Evolutionary conservation across 2,329 filamentous ascomycete genomes (phyloP), one percentile per base, ranked within the genome.

Genomic region (Fusarium nisikadoi): DNA sequence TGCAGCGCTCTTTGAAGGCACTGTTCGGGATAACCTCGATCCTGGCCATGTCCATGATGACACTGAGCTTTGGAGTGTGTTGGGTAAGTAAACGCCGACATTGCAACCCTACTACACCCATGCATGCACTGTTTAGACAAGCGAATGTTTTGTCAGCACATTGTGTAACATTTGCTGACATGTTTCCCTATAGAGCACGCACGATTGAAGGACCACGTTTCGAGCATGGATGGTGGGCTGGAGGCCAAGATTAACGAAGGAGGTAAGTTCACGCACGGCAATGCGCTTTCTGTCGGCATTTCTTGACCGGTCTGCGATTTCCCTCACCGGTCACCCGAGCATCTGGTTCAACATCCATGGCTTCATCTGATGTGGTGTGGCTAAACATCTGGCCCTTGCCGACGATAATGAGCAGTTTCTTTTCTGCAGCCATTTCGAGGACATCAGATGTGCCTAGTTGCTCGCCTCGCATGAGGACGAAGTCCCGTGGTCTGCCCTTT

Each of bases 21-120:
- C 93, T 13, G 89, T 99, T 71, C 90, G 96, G 74, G 96, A 99
- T 82, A 99, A 99, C 79, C 88, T 98, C 42, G 96, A 99, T 80
- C 97, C 97, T 29, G 94, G 93, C 33, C 93, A 97, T 80, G 94
- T 97, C 60, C 95, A 97, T 79, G 95, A 98, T 82, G 97, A 99
- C 82, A 97, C 95, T 9, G 96, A 98, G 80, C 86, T 99, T 38
- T 99, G 96, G 96, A 97, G 93, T 80, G 95, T 97, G 68, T 86
- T 98, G 70, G 93, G 93, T 95, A 87, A 83, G 92, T 68, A 61
- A 63, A 68, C 39, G 42, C 50, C 55, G 60, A 33, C n/a, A 58
- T 65, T 71, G 57, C 71, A 71, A 65, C 54, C 65, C 65, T 69
- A 49, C 35, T 54, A 39, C 53, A 53, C 50, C 62, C 54, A 58